These are phyloP conservation scores for Fusarium globosum DNA, from an alignment of 2,329 filamentous ascomycete genomes.

Conservation along the genomic window DNA sequence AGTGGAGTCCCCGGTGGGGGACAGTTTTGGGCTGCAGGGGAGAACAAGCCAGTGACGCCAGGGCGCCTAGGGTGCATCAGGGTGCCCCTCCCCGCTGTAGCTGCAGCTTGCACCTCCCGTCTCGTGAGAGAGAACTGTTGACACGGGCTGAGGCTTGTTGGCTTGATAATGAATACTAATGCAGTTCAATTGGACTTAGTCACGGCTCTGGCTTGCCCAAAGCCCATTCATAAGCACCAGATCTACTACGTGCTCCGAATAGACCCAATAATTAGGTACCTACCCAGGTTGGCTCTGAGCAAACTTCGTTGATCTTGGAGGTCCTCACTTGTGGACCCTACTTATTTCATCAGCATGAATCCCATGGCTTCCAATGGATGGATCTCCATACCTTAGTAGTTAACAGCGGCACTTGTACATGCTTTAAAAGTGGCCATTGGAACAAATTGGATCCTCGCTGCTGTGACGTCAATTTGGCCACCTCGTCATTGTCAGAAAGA, in stretches of 20 bases:
- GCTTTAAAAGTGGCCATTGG: not conserved
- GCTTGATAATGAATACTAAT: conserved; percentile 8
- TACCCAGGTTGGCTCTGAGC: conserved; percentile 1
- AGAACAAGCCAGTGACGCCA: conserved; percentile 36
- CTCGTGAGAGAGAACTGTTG: conserved; percentile 22
- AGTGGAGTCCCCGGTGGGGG: conserved; percentile 44
- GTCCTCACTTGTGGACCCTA: conserved; percentile 22
- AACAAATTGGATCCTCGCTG: conserved; percentile 19
- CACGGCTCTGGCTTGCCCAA: not conserved
- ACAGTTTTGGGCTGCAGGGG: conserved; percentile 5
- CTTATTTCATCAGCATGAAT: conserved; percentile 26
- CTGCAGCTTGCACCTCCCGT: not conserved
- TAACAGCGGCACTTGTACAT: conserved; percentile 20
- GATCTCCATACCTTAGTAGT: conserved; percentile 13
- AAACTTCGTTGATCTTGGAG: conserved; percentile 19
- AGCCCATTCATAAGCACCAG: conserved; percentile 25
- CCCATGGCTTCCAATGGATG: not conserved
- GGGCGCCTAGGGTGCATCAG: conserved; percentile 19
- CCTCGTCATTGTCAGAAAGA: conserved; percentile 23
- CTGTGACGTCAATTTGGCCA: conserved; percentile 42
- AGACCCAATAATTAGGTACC: not conserved
- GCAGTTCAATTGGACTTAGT: not conserved
- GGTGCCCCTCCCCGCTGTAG: conserved; percentile 31
- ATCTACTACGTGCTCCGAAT: conserved; percentile 14
- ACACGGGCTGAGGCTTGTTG: conserved; percentile 4